Conservation (phyloP, 2,329 filamentous ascomycete genomes). For the Xylariaceae sp. region DNA sequence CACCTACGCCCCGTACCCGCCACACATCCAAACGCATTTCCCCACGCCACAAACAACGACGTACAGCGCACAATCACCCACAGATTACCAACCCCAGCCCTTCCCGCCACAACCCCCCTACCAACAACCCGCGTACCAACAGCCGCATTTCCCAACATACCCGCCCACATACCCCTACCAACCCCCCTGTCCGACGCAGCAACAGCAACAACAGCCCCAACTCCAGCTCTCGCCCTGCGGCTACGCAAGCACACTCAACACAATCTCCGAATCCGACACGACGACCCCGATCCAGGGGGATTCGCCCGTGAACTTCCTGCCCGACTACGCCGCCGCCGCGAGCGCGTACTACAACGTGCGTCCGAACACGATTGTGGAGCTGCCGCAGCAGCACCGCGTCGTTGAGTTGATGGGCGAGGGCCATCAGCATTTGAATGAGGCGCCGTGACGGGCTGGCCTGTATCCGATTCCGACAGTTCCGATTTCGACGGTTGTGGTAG, state of each 20-base stretch:
- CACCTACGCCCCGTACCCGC: too few species aligned
- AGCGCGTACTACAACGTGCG: slow-evolving; percentile 7
- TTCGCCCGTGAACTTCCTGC: slow-evolving; percentile 8
- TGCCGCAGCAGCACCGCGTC: slow-evolving; percentile 30
- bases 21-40: too few species aligned
- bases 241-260: not conserved
- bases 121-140: too few species aligned
- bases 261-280: not conserved
- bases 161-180: too few species aligned
- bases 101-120: too few species aligned
- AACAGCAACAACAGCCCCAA: not conserved
- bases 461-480: not conserved
- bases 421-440: slow-evolving; percentile 26
- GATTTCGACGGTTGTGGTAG: too few species aligned
- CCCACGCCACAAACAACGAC: too few species aligned
- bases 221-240: not conserved
- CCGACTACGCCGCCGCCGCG: not conserved
- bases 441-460: slow-evolving; percentile 13
- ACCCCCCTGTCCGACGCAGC: too few species aligned
- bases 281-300: not conserved
- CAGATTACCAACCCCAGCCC: too few species aligned
- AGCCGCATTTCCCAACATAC: too few species aligned
- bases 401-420: slow-evolving; percentile 36
- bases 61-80: too few species aligned
- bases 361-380: slow-evolving; percentile 28